Conservation (phyloP, 179 eudicot genomes). For the Silene vulgaris region DNA sequence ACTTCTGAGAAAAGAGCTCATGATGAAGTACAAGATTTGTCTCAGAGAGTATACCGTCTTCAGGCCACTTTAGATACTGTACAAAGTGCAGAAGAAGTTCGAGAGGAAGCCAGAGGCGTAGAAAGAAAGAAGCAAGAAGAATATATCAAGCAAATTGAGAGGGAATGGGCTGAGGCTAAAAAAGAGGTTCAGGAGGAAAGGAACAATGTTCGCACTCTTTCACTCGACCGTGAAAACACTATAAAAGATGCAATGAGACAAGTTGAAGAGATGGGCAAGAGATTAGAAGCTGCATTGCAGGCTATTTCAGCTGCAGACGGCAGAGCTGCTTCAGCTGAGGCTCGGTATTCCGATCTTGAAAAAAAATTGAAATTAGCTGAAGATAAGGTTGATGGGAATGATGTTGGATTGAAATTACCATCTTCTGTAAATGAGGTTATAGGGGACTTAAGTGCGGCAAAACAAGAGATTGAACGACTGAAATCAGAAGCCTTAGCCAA, state of each 20-base stretch:
- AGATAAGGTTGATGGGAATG: constrained; percentile 36
- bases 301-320: constrained; percentile 73
- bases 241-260: constrained; percentile 65
- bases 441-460: constrained; percentile 35
- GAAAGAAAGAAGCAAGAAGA: constrained; percentile 84
- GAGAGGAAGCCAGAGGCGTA: constrained; percentile 72
- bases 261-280: constrained; percentile 72
- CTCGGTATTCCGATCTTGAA: constrained; percentile 60
- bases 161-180: constrained; percentile 94
- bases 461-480: constrained; percentile 66
- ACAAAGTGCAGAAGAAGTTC: constrained; percentile 71
- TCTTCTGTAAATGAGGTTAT: constrained; percentile 35
- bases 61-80: constrained; percentile 90
- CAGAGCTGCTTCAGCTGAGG: constrained; percentile 81
- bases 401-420: constrained; percentile 35
- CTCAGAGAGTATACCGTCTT: constrained; percentile 71
- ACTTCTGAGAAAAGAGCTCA: constrained; percentile 83
- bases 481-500: constrained; percentile 60
- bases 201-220: constrained; percentile 51
- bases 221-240: constrained; percentile 56
- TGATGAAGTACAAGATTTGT: constrained; percentile 82
- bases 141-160: constrained; percentile 66
- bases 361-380: constrained; percentile 44
- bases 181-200: constrained; percentile 79
- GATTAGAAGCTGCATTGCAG: constrained; percentile 59